These are phyloP conservation scores for Rhizopus sp. DNA, from an alignment of 371 early-diverging fungal genomes.

Conservation along the genomic window DNA sequence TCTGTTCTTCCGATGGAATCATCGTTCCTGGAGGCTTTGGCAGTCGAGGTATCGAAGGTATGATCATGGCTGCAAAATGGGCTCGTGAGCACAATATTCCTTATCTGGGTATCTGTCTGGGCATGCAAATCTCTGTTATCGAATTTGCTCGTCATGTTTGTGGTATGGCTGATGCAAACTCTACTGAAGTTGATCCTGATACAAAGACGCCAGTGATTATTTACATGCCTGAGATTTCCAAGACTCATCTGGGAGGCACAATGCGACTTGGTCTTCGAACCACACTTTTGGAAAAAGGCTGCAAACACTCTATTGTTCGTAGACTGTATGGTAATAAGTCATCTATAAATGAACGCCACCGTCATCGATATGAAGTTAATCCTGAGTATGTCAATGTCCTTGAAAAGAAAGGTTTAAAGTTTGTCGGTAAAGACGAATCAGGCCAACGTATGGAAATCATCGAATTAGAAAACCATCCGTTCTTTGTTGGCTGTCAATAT, in stretches of 20 bases:
- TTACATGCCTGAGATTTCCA: conserved; percentile 96
- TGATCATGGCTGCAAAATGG: conserved; percentile 96
- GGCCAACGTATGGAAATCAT: conserved; percentile 98
- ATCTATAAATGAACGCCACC: conserved; percentile 91
- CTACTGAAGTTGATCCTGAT: conserved; percentile 83
- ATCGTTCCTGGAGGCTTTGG: conserved; percentile 99
- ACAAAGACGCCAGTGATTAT: conserved; percentile 80
- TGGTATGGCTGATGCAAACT: conserved; percentile 83
- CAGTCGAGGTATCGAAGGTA: conserved; percentile 96
- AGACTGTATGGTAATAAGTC: conserved; percentile 71
- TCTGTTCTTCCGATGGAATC: conserved; percentile 92
- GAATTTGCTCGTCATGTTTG: conserved; percentile 98
- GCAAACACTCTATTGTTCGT: conserved; percentile 57
- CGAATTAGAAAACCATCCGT: conserved; percentile 93
- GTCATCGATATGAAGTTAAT: conserved; percentile 99
- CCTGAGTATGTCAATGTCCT: conserved; percentile 78
- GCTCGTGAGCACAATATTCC: conserved; percentile 98
- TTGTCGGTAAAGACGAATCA: conserved; percentile 93
- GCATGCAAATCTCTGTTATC: conserved; percentile 98
- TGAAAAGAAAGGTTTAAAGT: conserved; percentile 85
- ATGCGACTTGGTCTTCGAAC: conserved; percentile 95
- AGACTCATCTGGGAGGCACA: conserved; percentile 94
- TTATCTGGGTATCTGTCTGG: conserved; percentile 99
- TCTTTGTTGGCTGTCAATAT: conserved; percentile 97
- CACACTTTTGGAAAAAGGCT: conserved; percentile 78